A percentile compares a stretch with the other conserved stretches of the same genome.
Conservation (phyloP, 108 stramenopile species). For the Mediolabrus comicus region DNA sequence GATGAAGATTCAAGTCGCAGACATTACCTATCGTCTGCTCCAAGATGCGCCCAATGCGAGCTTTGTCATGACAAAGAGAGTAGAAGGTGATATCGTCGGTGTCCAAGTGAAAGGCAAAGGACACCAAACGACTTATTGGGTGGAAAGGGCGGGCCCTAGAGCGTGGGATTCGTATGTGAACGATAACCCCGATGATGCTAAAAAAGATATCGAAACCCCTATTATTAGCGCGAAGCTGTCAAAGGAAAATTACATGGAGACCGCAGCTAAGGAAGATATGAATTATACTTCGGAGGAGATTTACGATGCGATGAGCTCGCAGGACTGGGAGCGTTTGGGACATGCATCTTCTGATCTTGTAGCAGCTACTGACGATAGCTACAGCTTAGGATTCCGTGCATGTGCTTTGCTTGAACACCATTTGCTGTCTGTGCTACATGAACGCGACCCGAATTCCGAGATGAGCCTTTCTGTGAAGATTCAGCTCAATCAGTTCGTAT, state of each 20-base stretch:
- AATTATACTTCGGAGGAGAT: slow-evolving; percentile 6
- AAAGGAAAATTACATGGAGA: not conserved
- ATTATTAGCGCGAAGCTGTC: not conserved
- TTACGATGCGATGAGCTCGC: not conserved
- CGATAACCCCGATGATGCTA: not conserved
- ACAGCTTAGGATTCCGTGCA: not conserved
- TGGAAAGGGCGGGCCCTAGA: slow-evolving; percentile 11
- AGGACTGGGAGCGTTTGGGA: slow-evolving; percentile 6
- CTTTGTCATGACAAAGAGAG: slow-evolving; percentile 24
- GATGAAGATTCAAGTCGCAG: slow-evolving; percentile 35
- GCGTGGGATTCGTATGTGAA: not conserved
- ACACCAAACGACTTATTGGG: slow-evolving; percentile 30
- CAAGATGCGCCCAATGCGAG: slow-evolving; percentile 27
- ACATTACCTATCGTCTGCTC: slow-evolving; percentile 36
- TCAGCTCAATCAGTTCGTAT: slow-evolving; percentile 22
- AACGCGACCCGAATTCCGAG: not conserved
- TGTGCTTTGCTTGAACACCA: not conserved
- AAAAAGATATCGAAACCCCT: not conserved
- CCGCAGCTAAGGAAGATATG: not conserved
- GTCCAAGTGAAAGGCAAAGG: slow-evolving; percentile 43
- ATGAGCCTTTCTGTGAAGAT: slow-evolving; percentile 2
- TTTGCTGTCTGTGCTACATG: not conserved
- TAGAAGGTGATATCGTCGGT: slow-evolving; percentile 26
- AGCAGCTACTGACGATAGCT: not conserved
- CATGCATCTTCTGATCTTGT: not conserved